Percentiles rank a stretch among this genome's conserved stretches.
Evolutionary conservation across 495 filamentous ascomycete genomes (phyloP).

Genomic region (Tuber microsphaerosporum): DNA sequence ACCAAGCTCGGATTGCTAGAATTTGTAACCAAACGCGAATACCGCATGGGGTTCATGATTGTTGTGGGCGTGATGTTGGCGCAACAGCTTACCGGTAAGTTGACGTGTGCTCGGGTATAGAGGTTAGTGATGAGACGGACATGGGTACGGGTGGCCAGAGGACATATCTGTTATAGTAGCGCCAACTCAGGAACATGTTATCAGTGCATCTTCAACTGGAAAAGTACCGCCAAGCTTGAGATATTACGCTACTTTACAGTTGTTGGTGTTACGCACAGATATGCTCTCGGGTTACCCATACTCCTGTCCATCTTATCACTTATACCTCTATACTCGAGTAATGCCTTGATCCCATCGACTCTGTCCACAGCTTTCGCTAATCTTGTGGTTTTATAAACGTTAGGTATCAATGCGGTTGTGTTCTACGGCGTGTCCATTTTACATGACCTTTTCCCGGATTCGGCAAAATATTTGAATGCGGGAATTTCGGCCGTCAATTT

Average conservation of each 20-base stretch:
- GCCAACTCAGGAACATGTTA: too few relatives aligned
- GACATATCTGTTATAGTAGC: too few relatives aligned
- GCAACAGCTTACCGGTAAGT: conserved; percentile 67
- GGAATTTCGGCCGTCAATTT: conserved; percentile 80
- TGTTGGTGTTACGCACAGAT: too few relatives aligned
- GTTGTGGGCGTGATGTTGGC: conserved; percentile 86
- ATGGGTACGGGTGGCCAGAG: too few relatives aligned
- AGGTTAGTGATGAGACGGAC: too few relatives aligned
- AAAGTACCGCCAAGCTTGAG: too few relatives aligned
- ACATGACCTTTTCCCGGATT: conserved; percentile 64
- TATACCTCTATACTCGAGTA: too few relatives aligned
- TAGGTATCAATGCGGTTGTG: conserved; percentile 84
- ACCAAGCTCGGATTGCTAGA: conserved; percentile 17
- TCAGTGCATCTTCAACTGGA: too few relatives aligned
- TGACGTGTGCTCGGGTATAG: not conserved
- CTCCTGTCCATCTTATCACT: too few relatives aligned
- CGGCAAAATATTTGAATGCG: conserved; percentile 72
- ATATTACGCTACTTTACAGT: too few relatives aligned
- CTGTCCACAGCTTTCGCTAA: not conserved
- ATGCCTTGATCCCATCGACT: not conserved
- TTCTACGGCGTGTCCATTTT: conserved; percentile 95
- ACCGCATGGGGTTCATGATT: conserved; percentile 70
- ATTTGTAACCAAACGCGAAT: conserved; percentile 44
- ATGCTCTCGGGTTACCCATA: too few relatives aligned
- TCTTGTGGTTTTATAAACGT: conserved; percentile 1